Percentiles rank a stretch among this genome's conserved stretches.
Conservation (phyloP, 805 yeast genomes). For the Cyberlindnera sargentensis region DNA sequence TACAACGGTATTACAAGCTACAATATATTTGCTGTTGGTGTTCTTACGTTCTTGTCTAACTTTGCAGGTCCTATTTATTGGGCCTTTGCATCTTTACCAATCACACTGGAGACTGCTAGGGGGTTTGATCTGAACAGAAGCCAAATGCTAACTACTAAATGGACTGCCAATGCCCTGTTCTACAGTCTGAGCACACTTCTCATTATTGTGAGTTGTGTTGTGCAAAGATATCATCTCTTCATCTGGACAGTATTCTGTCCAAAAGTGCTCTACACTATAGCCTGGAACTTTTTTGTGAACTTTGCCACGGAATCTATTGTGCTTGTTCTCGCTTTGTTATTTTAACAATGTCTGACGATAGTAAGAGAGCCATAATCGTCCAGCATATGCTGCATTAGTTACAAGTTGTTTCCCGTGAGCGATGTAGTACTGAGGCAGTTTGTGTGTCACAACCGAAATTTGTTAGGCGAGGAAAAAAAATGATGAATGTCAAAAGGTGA, state of each 20-base stretch:
- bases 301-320: constrained; percentile 22
- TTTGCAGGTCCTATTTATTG: constrained; percentile 84
- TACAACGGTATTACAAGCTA: constrained; percentile 81
- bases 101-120: constrained; percentile 28
- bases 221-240: constrained; percentile 77
- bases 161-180: constrained; percentile 29
- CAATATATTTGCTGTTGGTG: constrained; percentile 62
- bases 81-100: constrained; percentile 44
- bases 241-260: constrained; percentile 99
- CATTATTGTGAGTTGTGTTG: constrained; percentile 61
- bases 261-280: constrained; percentile 69
- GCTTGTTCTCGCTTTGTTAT: constrained; percentile 2
- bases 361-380: no score
- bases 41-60: constrained; percentile 74
- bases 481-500: no score
- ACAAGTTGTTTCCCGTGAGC: no score
- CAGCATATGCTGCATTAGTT: no score
- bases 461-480: no score
- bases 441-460: no score
- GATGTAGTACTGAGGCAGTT: no score
- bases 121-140: constrained; percentile 23
- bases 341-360: neutral
- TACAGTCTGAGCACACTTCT: constrained; percentile 54
- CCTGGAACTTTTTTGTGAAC: constrained; percentile 59
- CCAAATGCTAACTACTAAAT: constrained; percentile 27